Conservation (phyloP, 2,329 filamentous ascomycete genomes). For the Microascus cirrosus region DNA sequence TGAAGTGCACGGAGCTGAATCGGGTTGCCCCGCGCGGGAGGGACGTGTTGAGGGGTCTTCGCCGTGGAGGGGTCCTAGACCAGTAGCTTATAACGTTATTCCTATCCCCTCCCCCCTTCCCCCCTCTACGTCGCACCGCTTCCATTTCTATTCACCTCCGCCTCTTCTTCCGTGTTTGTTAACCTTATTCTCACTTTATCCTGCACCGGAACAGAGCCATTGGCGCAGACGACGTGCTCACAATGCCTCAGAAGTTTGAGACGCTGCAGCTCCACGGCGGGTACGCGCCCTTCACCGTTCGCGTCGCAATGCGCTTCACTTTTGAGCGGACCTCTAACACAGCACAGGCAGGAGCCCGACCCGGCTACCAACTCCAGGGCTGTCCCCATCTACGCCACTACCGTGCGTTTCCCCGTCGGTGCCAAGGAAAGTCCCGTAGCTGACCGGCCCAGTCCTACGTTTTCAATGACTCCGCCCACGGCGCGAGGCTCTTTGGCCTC, state of each 20-base stretch:
- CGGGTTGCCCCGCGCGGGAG: not conserved
- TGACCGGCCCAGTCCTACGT: conserved; percentile 56
- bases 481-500: conserved; percentile 87
- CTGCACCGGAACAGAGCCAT: not conserved
- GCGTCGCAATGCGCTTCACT: not conserved
- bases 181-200: not conserved
- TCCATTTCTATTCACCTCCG: not conserved
- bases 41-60: no score
- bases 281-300: conserved; percentile 32
- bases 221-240: not conserved
- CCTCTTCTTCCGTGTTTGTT: not conserved
- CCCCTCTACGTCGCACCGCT: not conserved
- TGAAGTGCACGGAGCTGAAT: not conserved
- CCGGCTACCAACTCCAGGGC: conserved; percentile 75
- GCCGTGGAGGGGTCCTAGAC: not conserved
- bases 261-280: conserved; percentile 80
- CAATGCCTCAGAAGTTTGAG: conserved; percentile 50
- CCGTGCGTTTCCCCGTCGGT: conserved; percentile 33
- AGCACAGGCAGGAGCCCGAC: conserved; percentile 64
- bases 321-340: not conserved
- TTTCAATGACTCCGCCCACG: conserved; percentile 95
- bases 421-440: not conserved
- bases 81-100: not conserved
- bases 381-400: conserved; percentile 91
- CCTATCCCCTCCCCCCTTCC: not conserved